Evolutionary conservation across 371 early-diverging fungal species (phyloP).

Genomic region (Apophysomyces variabilis): DNA sequence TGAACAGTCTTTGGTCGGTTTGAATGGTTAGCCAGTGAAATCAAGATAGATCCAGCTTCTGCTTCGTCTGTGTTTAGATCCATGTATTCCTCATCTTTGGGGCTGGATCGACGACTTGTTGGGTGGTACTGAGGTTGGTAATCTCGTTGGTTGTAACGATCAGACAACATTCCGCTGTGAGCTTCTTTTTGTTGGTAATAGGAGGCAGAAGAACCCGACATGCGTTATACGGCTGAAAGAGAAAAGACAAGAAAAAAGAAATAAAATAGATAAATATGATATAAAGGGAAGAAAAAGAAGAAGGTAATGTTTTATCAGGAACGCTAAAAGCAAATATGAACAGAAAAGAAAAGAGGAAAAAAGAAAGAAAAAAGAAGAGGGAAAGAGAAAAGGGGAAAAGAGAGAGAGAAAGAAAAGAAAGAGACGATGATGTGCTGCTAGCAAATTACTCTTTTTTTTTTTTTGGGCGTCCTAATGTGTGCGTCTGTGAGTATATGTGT

Average conservation of each 20-base stretch:
- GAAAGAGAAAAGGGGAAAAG: background rate
- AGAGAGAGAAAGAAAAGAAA: background rate
- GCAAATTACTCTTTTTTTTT: too few relatives aligned
- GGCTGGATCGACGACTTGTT: slow-evolving; percentile 5
- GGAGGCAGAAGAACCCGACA: slow-evolving; percentile 3
- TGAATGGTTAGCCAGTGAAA: slow-evolving; percentile 37
- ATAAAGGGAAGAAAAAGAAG: background rate
- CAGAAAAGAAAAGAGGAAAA: slow-evolving; percentile 6
- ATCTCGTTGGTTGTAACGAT: slow-evolving; percentile 4
- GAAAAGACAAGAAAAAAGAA: background rate
- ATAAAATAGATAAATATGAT: background rate
- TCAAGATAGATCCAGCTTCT: slow-evolving; percentile 48
- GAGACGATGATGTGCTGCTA: background rate
- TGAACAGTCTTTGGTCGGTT: slow-evolving; percentile 1
- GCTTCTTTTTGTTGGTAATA: background rate
- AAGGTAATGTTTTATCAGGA: background rate
- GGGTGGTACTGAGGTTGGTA: slow-evolving; percentile 3
- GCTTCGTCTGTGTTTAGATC: slow-evolving; percentile 35
- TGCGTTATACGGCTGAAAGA: background rate
- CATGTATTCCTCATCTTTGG: slow-evolving; percentile 12
- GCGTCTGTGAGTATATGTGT: too few relatives aligned
- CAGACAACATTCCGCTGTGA: background rate
- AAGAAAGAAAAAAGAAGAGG: slow-evolving; percentile 9
- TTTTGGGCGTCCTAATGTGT: too few relatives aligned
- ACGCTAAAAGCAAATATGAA: background rate